A percentile compares a stretch with the other conserved stretches of the same genome.
Evolutionary conservation across 176 grass and related monocot genomes (phyloP).

Genomic region (Bonia amplexicaulis): DNA sequence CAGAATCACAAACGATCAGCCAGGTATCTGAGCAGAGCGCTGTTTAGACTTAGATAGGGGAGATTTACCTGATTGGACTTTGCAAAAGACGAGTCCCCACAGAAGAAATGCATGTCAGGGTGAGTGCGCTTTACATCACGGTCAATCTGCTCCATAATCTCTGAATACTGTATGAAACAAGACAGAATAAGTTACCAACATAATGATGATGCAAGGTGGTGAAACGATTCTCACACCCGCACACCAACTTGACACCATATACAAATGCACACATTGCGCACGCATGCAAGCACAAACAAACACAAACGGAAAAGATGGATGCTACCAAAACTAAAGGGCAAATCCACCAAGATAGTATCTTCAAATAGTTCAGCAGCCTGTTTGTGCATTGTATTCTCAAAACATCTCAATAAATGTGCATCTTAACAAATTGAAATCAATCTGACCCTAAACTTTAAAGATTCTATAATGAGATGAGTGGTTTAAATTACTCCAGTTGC

Average conservation of each 20-base stretch:
- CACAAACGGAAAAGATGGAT: neutral
- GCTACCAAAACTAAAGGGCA: neutral
- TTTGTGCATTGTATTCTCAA: neutral
- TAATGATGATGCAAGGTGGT: neutral
- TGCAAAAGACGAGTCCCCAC: conserved; percentile 68
- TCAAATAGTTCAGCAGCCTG: neutral
- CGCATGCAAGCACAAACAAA: neutral
- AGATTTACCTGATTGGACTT: conserved; percentile 82
- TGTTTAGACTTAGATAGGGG: conserved; percentile 20
- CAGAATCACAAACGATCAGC: conserved; percentile 25
- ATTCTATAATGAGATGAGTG: neutral
- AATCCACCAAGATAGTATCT: neutral
- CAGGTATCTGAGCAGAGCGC: conserved; percentile 15
- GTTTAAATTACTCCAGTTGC: neutral
- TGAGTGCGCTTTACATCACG: conserved; percentile 88
- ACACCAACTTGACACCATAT: neutral
- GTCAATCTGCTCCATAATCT: conserved; percentile 89
- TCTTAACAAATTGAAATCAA: neutral
- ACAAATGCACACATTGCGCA: neutral
- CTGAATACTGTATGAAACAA: conserved; percentile 41
- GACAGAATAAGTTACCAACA: neutral
- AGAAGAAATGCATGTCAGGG: conserved; percentile 92
- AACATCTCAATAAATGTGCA: neutral
- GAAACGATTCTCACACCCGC: neutral
- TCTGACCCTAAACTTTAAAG: neutral